These are phyloP conservation scores for Phytophthora fragariae DNA, from an alignment of 352 stramenopile species.

Conservation along the genomic window DNA sequence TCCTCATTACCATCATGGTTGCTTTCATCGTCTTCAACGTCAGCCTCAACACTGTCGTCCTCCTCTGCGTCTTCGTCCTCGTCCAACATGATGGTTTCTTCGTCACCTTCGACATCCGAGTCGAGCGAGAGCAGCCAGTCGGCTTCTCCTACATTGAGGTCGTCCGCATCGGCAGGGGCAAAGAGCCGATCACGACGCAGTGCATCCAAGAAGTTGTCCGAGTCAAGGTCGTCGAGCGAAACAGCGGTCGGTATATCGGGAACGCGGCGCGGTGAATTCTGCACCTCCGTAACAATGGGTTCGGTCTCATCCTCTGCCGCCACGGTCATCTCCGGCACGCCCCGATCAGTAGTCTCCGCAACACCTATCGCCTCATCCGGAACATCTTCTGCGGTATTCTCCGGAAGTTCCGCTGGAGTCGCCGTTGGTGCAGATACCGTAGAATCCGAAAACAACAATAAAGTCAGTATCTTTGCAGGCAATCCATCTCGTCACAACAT, in stretches of 20 bases:
- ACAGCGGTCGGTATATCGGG: background rate
- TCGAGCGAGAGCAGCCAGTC: background rate
- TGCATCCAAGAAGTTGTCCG: slow-evolving; percentile 1
- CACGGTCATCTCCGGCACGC: background rate
- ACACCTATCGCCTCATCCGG: background rate
- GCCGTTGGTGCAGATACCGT: background rate
- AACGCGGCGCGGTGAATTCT: background rate
- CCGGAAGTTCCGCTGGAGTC: background rate
- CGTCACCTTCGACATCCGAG: too few species aligned
- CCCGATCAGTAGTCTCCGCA: background rate
- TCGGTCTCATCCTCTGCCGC: background rate
- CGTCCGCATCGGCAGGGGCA: background rate
- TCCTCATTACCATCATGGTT: background rate
- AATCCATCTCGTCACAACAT: background rate
- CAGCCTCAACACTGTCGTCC: too few species aligned
- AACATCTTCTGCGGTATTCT: background rate
- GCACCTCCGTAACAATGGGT: background rate
- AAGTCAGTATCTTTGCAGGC: background rate
- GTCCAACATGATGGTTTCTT: background rate
- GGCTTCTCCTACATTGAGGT: background rate
- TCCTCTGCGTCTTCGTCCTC: background rate
- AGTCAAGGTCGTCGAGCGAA: slow-evolving; percentile 11
- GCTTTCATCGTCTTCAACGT: too few species aligned
- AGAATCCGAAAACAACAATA: slow-evolving; percentile 1
- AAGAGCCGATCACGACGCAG: background rate